Base-by-base conservation (phyloP, 495 filamentous ascomycete genomes). In the Apodospora peruviana region DNA sequence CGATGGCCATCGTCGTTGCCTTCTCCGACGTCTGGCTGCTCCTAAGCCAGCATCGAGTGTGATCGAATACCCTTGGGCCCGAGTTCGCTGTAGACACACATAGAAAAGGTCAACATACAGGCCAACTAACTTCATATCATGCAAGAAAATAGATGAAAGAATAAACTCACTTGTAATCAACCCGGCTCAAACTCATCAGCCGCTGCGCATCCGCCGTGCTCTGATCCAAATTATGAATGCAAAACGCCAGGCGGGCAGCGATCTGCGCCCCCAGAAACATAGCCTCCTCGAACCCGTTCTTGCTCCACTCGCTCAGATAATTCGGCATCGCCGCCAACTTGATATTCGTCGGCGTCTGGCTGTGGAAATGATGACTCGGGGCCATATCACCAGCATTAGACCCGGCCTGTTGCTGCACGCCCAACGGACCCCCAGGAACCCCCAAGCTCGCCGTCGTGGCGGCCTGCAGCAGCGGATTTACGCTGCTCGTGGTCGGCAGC, bases 251-350 rank as follows among this genome's bases (percentile, higher is more conserved):
- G 63, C 87, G 83, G 4, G 84, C 86, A 4, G 83, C 85, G 40
- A 91, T 80, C 62, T 90, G 85, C 5, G 86, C 82, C 16, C 88
- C 90, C 11, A 95, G 69, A 71, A 95, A 94, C 38, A 79, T 75
- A n/a, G 79, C 80, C 57, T 90, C 86, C 56, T 89, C 85, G 59
- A 75, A 87, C 16, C 84, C 85, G 16, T 82, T 78, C 58, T 96
- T 91, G 52, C 89, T 90, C 90, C 90, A 97, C 61, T 96, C 93
- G 9, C 87, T 79, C 58, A 96, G 87, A 61, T 97, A 97, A 40
- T 90, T 84, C 2, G 93, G 90, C 48, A 85, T 75, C 51, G 81
- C 83, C 10, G 86, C 75, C 19, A 82, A 68, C 69, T 89, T 91
- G 66, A 96, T 90, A 21, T 76, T 85, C 9, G 84, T 93, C 0